These are phyloP conservation scores for Drosera capensis DNA, from an alignment of 148 eudicot genomes.

Conservation along the genomic window DNA sequence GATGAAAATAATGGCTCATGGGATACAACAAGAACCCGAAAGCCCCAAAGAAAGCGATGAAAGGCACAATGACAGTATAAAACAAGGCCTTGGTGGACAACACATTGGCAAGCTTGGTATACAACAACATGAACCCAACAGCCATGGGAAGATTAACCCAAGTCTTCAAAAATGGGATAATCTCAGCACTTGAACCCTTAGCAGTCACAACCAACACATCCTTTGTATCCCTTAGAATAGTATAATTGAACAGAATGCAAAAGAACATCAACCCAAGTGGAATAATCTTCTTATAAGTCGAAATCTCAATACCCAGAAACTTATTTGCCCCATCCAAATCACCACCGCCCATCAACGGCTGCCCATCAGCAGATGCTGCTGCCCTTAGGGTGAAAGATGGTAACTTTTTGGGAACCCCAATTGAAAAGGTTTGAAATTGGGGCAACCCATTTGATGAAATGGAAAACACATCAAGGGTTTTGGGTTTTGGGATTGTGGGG, in stretches of 20 bases:
- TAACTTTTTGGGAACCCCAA: too few species aligned
- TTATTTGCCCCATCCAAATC: conserved; percentile 40
- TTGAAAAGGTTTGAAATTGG: conserved; percentile 41
- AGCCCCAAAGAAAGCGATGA: conserved; percentile 94
- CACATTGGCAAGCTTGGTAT: conserved; percentile 72
- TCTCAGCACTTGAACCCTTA: conserved; percentile 95
- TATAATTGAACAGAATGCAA: conserved; percentile 86
- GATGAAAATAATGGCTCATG: conserved; percentile 73
- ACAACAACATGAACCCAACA: conserved; percentile 83
- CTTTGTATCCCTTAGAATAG: conserved; percentile 88
- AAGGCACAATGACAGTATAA: conserved; percentile 66
- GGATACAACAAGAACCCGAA: conserved; percentile 95
- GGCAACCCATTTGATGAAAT: conserved; percentile 40
- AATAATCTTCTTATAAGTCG: conserved; percentile 72
- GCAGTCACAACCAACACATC: conserved; percentile 98
- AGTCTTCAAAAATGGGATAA: conserved; percentile 90
- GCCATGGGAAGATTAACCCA: conserved; percentile 99
- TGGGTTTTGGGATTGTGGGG: conserved; percentile 30
- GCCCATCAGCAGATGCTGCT: conserved; percentile 54
- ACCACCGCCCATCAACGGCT: conserved; percentile 29
- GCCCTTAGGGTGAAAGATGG: conserved; percentile 39
- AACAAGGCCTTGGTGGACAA: conserved; percentile 77
- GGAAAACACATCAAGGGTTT: conserved; percentile 21
- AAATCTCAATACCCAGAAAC: conserved; percentile 65
- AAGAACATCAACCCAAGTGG: conserved; percentile 97